Conservation (phyloP, 1,284 basidiomycete species). For the Apiotrichum sp. region DNA sequence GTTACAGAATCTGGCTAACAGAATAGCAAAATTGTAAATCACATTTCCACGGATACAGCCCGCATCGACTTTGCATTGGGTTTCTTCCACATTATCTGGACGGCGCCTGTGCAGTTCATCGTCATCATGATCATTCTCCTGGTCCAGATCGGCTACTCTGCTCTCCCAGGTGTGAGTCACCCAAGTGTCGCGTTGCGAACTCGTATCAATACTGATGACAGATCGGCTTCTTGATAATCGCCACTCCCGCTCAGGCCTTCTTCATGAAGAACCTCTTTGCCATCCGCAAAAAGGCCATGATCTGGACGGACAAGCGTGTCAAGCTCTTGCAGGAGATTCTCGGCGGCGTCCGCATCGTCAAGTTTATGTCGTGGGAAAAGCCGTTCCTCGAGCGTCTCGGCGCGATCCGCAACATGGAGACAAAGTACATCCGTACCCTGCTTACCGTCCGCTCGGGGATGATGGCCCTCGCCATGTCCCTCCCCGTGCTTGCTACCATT, state of each 20-base stretch:
- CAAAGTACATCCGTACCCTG: slow-evolving; percentile 69
- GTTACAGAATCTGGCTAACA: too few relatives aligned
- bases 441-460: slow-evolving; percentile 52
- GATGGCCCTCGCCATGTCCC: slow-evolving; percentile 50
- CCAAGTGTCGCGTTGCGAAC: too few relatives aligned
- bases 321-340: slow-evolving; percentile 58
- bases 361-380: slow-evolving; percentile 56
- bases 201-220: too few relatives aligned
- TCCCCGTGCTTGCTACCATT: slow-evolving; percentile 77
- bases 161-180: slow-evolving; percentile 40
- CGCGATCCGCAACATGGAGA: slow-evolving; percentile 66
- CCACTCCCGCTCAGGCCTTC: slow-evolving; percentile 59
- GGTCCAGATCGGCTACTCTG: slow-evolving; percentile 50
- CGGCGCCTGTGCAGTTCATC: slow-evolving; percentile 55
- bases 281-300: slow-evolving; percentile 70
- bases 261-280: slow-evolving; percentile 71
- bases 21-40: not conserved
- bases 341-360: slow-evolving; percentile 81
- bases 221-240: slow-evolving; percentile 63
- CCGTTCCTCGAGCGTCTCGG: slow-evolving; percentile 65
- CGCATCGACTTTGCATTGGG: slow-evolving; percentile 84
- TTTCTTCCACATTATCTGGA: slow-evolving; percentile 64
- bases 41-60: slow-evolving; percentile 61
- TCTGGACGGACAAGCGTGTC: slow-evolving; percentile 63
- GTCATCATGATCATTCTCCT: slow-evolving; percentile 49